Evolutionary conservation across 2,329 filamentous ascomycete genomes (phyloP).

Genomic region (Aspergillus texensis): DNA sequence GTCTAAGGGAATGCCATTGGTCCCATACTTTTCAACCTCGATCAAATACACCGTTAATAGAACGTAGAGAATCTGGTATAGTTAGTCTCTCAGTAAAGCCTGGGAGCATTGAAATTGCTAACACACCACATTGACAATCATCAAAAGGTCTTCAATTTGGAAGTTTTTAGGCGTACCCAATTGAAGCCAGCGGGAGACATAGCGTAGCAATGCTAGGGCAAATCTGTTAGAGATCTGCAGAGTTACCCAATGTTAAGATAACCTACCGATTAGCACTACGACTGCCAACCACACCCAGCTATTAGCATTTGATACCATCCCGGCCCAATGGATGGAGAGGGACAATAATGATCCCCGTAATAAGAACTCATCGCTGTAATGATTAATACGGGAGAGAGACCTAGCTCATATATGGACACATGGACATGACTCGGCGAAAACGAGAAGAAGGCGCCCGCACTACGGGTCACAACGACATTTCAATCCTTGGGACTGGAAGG

Average conservation of each 20-base stretch:
- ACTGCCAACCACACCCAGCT: slow-evolving; percentile 20
- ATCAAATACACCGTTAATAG: slow-evolving; percentile 49
- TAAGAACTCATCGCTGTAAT: not conserved
- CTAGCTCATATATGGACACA: not conserved
- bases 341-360: not conserved
- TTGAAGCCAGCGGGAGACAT: slow-evolving; percentile 15
- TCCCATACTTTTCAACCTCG: slow-evolving; percentile 48
- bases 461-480: not conserved
- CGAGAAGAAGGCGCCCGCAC: no score
- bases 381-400: not conserved
- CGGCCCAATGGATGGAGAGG: not conserved
- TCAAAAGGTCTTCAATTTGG: slow-evolving; percentile 15
- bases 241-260: not conserved
- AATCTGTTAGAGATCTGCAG: not conserved
- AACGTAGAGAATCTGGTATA: slow-evolving; percentile 36
- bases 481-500: not conserved
- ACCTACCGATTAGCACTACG: slow-evolving; percentile 17
- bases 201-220: slow-evolving; percentile 13
- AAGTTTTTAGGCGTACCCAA: slow-evolving; percentile 9
- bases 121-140: slow-evolving; percentile 14
- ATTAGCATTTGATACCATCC: slow-evolving; percentile 10
- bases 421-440: not conserved
- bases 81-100: not conserved
- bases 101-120: no score
- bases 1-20: slow-evolving; percentile 48